phyloP scores from a whole-genome alignment of 495 filamentous ascomycete genomes.

The Talaromyces liani region DNA sequence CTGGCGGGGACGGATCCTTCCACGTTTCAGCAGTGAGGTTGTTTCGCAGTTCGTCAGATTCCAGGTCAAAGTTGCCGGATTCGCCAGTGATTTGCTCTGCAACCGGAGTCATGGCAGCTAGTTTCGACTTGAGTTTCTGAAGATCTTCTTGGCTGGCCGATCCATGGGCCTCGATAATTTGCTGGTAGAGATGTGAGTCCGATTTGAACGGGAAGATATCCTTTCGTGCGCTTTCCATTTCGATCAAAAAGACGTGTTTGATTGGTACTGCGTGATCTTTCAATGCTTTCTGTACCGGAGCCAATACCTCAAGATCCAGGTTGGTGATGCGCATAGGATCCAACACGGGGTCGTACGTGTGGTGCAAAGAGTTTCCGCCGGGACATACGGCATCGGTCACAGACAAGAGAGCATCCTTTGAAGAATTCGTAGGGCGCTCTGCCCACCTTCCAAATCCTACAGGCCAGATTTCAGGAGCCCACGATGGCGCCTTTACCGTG shows the following conservation, averaged over 20 bases:
- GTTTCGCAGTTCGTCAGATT: constrained; percentile 8
- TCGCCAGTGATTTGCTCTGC: constrained; percentile 31
- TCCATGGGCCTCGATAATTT: constrained; percentile 22
- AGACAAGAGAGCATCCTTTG: not conserved
- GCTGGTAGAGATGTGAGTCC: constrained; percentile 22
- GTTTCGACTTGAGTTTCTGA: constrained; percentile 12
- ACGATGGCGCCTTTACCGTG: constrained; percentile 7
- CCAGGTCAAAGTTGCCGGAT: constrained; percentile 18
- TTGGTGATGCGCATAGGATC: constrained; percentile 36
- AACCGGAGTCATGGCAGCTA: constrained; percentile 24
- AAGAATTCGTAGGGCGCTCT: not conserved
- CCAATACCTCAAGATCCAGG: constrained; percentile 25
- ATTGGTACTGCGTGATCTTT: constrained; percentile 19
- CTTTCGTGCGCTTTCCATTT: constrained; percentile 35
- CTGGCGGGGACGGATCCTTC: constrained; percentile 9
- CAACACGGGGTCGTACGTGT: constrained; percentile 21
- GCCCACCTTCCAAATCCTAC: constrained; percentile 17
- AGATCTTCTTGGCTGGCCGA: constrained; percentile 5
- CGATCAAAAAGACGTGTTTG: constrained; percentile 29
- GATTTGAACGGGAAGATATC: constrained; percentile 34
- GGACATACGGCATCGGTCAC: not conserved
- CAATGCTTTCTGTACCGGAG: constrained; percentile 19
- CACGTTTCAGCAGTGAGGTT: constrained; percentile 2
- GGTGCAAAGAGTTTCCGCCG: not conserved
- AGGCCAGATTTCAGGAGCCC: constrained; percentile 15